Evolutionary conservation across 768 basidiomycete species (phyloP).

Genomic region (Tricholoma hemisulphureum): DNA sequence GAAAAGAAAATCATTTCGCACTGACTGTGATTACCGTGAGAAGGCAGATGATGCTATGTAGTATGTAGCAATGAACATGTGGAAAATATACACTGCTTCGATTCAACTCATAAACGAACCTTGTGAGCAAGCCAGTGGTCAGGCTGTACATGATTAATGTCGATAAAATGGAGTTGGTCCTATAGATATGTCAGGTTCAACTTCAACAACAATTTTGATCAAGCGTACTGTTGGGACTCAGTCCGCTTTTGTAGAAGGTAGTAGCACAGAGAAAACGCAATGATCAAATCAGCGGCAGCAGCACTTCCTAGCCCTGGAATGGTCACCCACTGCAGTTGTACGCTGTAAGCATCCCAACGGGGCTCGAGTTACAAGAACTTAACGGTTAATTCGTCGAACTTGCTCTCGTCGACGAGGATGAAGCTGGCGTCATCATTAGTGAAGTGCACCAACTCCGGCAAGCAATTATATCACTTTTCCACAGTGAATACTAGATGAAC

Average conservation of each 20-base stretch:
- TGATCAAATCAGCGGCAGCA: slow-evolving; percentile 49
- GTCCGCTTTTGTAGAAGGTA: slow-evolving; percentile 47
- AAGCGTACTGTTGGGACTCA: slow-evolving; percentile 40
- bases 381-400: slow-evolving; percentile 38
- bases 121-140: slow-evolving; percentile 44
- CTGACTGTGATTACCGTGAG: slow-evolving; percentile 41
- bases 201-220: not conserved
- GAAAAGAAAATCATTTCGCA: not conserved
- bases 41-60: slow-evolving; percentile 37
- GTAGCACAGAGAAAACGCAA: slow-evolving; percentile 47
- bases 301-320: slow-evolving; percentile 46
- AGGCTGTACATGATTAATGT: slow-evolving; percentile 45
- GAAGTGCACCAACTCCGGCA: not conserved
- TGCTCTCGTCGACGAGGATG: slow-evolving; percentile 29
- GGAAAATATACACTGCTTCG: not conserved
- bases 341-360: slow-evolving; percentile 31
- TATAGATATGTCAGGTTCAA: slow-evolving; percentile 12
- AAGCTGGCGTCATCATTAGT: slow-evolving; percentile 25
- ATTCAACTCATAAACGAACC: slow-evolving; percentile 22
- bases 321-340: slow-evolving; percentile 43
- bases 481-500: slow-evolving; percentile 45
- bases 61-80: slow-evolving; percentile 10
- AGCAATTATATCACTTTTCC: slow-evolving; percentile 33
- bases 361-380: slow-evolving; percentile 7
- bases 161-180: slow-evolving; percentile 45